A percentile compares a stretch with the other conserved stretches of the same genome.
Conservation (phyloP, 495 filamentous ascomycete genomes). For the Penicillium paradoxum region DNA sequence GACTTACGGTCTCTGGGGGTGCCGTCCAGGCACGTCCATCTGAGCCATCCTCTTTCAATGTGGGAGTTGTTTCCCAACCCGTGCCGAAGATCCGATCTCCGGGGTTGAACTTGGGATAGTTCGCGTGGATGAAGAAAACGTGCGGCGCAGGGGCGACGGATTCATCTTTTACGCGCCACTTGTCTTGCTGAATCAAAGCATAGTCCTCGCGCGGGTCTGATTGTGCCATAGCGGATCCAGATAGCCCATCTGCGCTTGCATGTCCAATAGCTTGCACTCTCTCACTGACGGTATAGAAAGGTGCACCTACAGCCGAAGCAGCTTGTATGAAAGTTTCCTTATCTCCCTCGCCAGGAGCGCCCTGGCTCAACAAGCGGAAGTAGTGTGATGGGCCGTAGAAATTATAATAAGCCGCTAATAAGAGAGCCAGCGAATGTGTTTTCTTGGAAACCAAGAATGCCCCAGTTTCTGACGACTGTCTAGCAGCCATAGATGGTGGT, state of each 20-base stretch:
- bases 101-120: constrained; percentile 52
- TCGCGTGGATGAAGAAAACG: constrained; percentile 52
- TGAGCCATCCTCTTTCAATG: constrained; percentile 33
- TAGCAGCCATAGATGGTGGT: constrained; percentile 32
- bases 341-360: constrained; percentile 55
- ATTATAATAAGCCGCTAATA: constrained; percentile 61
- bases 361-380: constrained; percentile 54
- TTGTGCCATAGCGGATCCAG: constrained; percentile 42
- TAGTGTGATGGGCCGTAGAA: constrained; percentile 55
- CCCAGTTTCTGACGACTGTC: constrained; percentile 52
- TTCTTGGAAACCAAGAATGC: constrained; percentile 54
- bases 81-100: constrained; percentile 38
- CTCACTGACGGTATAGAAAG: constrained; percentile 49
- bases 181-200: constrained; percentile 30
- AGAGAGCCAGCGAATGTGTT: constrained; percentile 45
- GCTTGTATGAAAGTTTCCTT: constrained; percentile 61
- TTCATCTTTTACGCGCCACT: constrained; percentile 37
- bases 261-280: constrained; percentile 41
- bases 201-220: constrained; percentile 44
- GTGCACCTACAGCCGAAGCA: constrained; percentile 42
- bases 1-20: constrained; percentile 30
- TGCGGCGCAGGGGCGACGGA: constrained; percentile 27
- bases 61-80: constrained; percentile 38
- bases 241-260: constrained; percentile 25
- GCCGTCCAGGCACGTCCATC: constrained; percentile 40